Base-by-base conservation (phyloP, 768 basidiomycete genomes). In the Phylloporus scabripes region DNA sequence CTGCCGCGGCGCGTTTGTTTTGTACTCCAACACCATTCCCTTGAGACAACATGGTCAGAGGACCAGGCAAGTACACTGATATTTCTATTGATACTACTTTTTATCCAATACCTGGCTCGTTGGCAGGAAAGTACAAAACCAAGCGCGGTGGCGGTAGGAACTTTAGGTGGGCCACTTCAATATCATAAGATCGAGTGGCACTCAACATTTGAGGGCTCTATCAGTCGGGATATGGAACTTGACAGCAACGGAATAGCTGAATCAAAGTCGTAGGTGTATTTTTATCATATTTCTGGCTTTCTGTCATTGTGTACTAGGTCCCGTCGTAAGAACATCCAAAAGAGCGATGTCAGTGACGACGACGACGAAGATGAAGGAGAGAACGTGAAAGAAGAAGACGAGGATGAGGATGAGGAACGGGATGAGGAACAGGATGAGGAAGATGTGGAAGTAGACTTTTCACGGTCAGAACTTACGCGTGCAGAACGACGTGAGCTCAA, bases 81-180 rank as follows among this genome's bases (percentile, higher is more conserved):
- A 0, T 23, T 8, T 21, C 20, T 21, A 32, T 45, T 34, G n/a
- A 7, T 17, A 17, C 38, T 20, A n/a, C 7, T 12, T 14, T 29
- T 8, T 34, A 10, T 34, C n/a, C 1, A 28, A 39, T 23, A 20
- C 21, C 4, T 14, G 20, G 7, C 11, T 32, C 3, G 10, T 45
- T 39, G 2, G 6, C 57, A 82, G 88, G 90, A 53, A 89, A 85
- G 69, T 90, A 79, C 72, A 92, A 92, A 77, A 75, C 81, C 56
- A 87, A 84, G 63, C 87, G 92, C 45, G 92, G 92, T 57, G 92
- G 92, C 32, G 92, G 92, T 45, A 80, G 92, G 52, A 83, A 73
- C 64, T 94, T 93, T 68, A 88, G 88, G 81, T 85, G 60, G 44
- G 63, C 47, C 11, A 26, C 34, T 46, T 24, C 41, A 36, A 17